Base-by-base conservation (phyloP, 768 basidiomycete genomes). In the Termitomyces sp. region DNA sequence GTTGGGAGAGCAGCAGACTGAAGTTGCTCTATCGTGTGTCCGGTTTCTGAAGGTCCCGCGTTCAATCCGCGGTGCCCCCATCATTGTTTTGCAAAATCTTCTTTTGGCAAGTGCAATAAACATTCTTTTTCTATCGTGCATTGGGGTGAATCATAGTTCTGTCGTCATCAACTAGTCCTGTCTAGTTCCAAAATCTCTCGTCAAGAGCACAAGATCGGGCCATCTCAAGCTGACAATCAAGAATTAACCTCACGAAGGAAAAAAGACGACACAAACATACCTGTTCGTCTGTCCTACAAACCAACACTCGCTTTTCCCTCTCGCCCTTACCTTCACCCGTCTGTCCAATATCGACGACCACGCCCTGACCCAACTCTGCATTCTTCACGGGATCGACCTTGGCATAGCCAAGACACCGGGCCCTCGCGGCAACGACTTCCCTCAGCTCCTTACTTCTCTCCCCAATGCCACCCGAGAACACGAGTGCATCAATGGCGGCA, bases 391-490 rank as follows among this genome's bases (percentile, higher is more conserved):
- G 65, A 51, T 85, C 80, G 11, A 90, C 70, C 0, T 59, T 56
- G 28, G 75, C 71, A 57, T 85, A 86, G 1, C 91, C 92, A 45
- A 94, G 67, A 71, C 83, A 88, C 18, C 53, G 63, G 16, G 87
- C 72, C 35, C 78, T 74, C 36, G 76, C 68, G 3, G 78, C 77
- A 18, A 95, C 74, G 20, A 82, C 81, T 41, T 72, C 67, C 43
- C 94, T 72, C 54, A 98, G 70, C 62, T 81, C 77, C 18, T 71
- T 74, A 59, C 85, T 82, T 62, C 77, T 79, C 71, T 97, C 94
- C 0, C 94, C 94, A 53, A 97, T 92, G 0, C 93, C 93, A 3
- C 94, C 93, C 0, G 90, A 79, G 68, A 95, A 94, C 13, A 94
- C 89, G 43, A 95, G 65, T 1, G 87, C 92, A 67, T 94, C 88